Conservation (phyloP, 805 yeast species). For the Saturnispora silvae region DNA sequence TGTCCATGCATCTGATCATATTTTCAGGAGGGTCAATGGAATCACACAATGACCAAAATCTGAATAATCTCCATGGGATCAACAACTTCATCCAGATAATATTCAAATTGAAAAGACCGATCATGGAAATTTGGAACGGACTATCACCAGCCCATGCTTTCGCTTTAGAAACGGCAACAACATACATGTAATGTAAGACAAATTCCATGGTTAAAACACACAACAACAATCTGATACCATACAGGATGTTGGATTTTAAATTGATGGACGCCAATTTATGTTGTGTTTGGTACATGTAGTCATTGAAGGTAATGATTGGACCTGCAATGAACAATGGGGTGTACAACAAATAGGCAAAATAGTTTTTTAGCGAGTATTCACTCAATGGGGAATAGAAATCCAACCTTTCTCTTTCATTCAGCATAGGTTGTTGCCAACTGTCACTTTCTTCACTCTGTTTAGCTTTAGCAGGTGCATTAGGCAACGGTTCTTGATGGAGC, state of each 20-base stretch:
- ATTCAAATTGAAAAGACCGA: constrained; percentile 81
- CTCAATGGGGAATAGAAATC: constrained; percentile 48
- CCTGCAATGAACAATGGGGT: constrained; percentile 93
- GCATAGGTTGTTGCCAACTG: constrained; percentile 8
- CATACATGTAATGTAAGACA: constrained; percentile 77
- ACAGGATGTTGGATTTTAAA: constrained; percentile 39
- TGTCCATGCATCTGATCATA: constrained; percentile 92
- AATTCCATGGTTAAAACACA: constrained; percentile 86
- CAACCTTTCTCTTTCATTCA: constrained; percentile 56
- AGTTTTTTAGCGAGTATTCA: constrained; percentile 56
- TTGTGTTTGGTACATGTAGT: constrained; percentile 65
- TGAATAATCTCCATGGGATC: constrained; percentile 92
- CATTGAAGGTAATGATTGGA: constrained; percentile 88
- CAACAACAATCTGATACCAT: constrained; percentile 56
- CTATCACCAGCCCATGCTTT: constrained; percentile 85
- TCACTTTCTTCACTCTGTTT: constrained; percentile 10
- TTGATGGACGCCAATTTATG: constrained; percentile 52
- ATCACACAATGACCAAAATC: constrained; percentile 89
- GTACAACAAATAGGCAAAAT: constrained; percentile 67
- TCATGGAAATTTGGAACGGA: constrained; percentile 90
- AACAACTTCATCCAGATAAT: constrained; percentile 87
- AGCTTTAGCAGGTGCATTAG: constrained; percentile 9
- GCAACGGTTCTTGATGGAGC: constrained; percentile 6
- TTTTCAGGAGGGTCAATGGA: constrained; percentile 95
- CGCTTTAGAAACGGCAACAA: constrained; percentile 83